Evolutionary conservation across 148 eudicot genomes (phyloP), one percentile per base, ranked within the genome.

Genomic region (Suaeda aralocaspica): DNA sequence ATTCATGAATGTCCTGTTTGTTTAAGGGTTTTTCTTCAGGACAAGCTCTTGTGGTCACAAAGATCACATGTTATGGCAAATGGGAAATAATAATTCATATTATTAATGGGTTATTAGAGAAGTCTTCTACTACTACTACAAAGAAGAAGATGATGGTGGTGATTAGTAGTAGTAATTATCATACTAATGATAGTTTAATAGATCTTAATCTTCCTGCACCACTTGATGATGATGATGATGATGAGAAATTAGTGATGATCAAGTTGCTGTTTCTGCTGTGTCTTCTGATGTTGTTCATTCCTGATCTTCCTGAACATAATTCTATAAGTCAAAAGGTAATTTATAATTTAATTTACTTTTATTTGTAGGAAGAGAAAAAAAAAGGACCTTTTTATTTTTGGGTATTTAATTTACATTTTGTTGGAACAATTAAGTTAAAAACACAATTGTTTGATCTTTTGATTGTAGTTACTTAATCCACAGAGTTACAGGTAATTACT

Each of bases 191-290:
- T 1, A 61, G 18, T 30, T 63, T 79, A 25, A 77, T 92, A 34
- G 96, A 92, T 87, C 96, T 89, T 67, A 92, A 92, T 78, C 80
- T 89, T 66, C 97, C 96, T 41, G 88, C 97, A 18, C 91, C 96
- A 4, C 21, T 66, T 71, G 88, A 78, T 16, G 84, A 80, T 60
- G 87, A 77, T 28, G 72, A 44, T 49, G 49, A 63, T 30, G 68
- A 72, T 4, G n/a, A 82, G 21, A n/a, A n/a, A 68, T 62, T 60
- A 82, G 83, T 56, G 30, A 56, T 56, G 59, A 56, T 67, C 89
- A 80, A 49, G 67, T 89, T 65, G 87, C 79, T 52, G 61, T 72
- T 34, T 85, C 88, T 2, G 84, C 88, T 21, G 81, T 86, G 60
- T n/a, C n/a, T n/a, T 89, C 89, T 69, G 86, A 87, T 69, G 85